Conservation (phyloP, 2,329 filamentous ascomycete genomes). For the Diplodia mutila region DNA sequence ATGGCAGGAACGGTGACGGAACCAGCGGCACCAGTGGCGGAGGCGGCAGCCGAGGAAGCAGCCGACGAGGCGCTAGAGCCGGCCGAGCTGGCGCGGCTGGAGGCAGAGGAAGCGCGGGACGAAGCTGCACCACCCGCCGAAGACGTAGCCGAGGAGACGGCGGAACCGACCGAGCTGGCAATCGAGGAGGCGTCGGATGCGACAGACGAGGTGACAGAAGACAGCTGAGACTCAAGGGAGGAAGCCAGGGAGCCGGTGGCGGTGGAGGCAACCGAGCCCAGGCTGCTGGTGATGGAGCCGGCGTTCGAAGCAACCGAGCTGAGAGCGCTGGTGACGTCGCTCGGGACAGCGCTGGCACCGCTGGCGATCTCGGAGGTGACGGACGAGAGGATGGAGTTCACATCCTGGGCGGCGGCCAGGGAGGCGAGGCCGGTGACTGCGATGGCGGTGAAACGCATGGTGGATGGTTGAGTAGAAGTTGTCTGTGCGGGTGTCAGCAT, state of each 20-base stretch:
- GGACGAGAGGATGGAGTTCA: slow-evolving; percentile 11
- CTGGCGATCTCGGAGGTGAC: slow-evolving; percentile 18
- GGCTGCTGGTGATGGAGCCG: slow-evolving; percentile 6
- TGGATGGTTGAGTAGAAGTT: slow-evolving; percentile 1
- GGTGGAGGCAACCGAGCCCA: slow-evolving; percentile 11
- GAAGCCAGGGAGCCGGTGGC: slow-evolving; percentile 22
- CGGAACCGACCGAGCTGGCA: not conserved
- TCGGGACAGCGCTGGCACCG: not conserved
- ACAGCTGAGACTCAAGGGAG: not conserved
- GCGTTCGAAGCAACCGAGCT: slow-evolving; percentile 1
- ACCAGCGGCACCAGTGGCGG: not conserved
- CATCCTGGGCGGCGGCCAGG: slow-evolving; percentile 20
- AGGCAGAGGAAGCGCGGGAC: not conserved
- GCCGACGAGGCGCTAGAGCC: not conserved
- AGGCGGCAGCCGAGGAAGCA: slow-evolving; percentile 2
- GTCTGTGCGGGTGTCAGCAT: not conserved
- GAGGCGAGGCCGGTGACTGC: slow-evolving; percentile 16
- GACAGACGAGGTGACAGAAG: not conserved
- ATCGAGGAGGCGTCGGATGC: not conserved
- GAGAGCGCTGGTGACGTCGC: not conserved
- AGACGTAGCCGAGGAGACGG: not conserved
- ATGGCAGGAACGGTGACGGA: slow-evolving; percentile 14
- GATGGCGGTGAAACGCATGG: slow-evolving; percentile 24
- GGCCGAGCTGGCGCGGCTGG: not conserved
- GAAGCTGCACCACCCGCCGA: not conserved